These are phyloP conservation scores for Chlamydomonas asymmetrica DNA, from an alignment of 139 green algal species.

Conservation along the genomic window DNA sequence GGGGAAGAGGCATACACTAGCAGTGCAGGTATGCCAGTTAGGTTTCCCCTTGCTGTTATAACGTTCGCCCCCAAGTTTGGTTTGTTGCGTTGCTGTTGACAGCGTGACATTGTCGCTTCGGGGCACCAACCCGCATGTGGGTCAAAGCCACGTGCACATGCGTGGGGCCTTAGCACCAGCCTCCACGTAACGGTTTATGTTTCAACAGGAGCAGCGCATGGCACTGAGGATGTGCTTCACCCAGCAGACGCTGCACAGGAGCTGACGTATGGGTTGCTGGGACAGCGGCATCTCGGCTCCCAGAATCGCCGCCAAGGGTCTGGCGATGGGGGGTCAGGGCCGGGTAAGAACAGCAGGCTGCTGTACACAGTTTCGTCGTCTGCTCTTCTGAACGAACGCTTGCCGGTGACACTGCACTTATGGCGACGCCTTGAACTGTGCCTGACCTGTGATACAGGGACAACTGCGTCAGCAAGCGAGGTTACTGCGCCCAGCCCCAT, in stretches of 20 bases:
- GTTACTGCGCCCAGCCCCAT: neutral
- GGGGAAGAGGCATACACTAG: neutral
- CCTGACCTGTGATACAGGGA: too few species aligned
- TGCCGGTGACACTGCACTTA: too few species aligned
- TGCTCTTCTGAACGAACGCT: neutral
- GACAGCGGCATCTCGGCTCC: too few species aligned
- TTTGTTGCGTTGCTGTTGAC: neutral
- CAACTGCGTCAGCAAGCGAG: neutral
- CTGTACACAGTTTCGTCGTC: neutral
- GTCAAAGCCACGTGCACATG: neutral
- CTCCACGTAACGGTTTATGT: neutral
- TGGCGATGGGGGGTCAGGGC: too few species aligned
- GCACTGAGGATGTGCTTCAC: neutral
- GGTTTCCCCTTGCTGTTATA: neutral
- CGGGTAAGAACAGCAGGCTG: neutral
- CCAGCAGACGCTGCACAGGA: neutral
- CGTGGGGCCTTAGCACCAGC: neutral
- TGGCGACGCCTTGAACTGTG: too few species aligned
- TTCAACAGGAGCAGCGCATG: neutral
- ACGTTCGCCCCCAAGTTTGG: neutral
- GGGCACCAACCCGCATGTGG: constrained; percentile 1
- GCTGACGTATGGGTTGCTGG: constrained; percentile 3
- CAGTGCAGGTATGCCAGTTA: neutral
- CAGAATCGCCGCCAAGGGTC: too few species aligned
- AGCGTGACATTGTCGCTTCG: neutral